These are phyloP conservation scores for Lunasporangiospora selenospora DNA, from an alignment of 192 early-diverging fungal species.

Conservation along the genomic window DNA sequence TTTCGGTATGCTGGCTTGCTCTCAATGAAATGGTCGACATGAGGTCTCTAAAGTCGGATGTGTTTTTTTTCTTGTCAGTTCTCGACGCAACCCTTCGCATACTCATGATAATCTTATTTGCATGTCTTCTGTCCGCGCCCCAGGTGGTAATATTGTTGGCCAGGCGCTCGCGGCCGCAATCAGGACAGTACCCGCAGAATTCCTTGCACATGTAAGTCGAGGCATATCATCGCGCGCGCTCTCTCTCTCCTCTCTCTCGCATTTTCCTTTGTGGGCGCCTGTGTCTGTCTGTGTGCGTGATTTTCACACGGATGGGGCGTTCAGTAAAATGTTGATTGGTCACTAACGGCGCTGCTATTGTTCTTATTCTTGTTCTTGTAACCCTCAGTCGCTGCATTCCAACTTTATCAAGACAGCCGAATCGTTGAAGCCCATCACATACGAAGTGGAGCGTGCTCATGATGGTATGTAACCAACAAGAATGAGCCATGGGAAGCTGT, in stretches of 20 bases:
- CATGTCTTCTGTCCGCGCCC: neutral
- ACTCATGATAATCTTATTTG: neutral
- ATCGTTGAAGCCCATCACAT: constrained; percentile 76
- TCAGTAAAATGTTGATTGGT: too few species aligned
- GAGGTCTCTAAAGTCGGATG: neutral
- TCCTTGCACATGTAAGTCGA: constrained; percentile 63
- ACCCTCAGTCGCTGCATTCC: constrained; percentile 77
- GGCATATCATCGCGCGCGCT: neutral
- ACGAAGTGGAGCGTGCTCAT: constrained; percentile 73
- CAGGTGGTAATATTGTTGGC: constrained; percentile 69
- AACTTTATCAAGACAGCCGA: constrained; percentile 88
- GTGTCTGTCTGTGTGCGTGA: too few species aligned
- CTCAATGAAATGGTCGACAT: neutral
- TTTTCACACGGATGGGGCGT: too few species aligned
- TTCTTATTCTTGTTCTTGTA: neutral
- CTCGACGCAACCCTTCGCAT: too few species aligned
- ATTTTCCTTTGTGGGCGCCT: neutral
- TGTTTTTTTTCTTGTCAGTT: neutral
- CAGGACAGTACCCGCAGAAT: constrained; percentile 74
- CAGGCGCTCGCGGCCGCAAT: constrained; percentile 82
- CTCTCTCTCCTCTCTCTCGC: neutral
- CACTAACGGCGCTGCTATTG: too few species aligned
- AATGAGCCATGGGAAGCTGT: neutral
- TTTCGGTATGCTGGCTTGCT: constrained; percentile 61
- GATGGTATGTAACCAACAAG: constrained; percentile 57